A percentile compares a stretch with the other conserved stretches of the same genome.
Evolutionary conservation across 2,329 filamentous ascomycete genomes (phyloP).

Genomic region (Calonectria crousiana): DNA sequence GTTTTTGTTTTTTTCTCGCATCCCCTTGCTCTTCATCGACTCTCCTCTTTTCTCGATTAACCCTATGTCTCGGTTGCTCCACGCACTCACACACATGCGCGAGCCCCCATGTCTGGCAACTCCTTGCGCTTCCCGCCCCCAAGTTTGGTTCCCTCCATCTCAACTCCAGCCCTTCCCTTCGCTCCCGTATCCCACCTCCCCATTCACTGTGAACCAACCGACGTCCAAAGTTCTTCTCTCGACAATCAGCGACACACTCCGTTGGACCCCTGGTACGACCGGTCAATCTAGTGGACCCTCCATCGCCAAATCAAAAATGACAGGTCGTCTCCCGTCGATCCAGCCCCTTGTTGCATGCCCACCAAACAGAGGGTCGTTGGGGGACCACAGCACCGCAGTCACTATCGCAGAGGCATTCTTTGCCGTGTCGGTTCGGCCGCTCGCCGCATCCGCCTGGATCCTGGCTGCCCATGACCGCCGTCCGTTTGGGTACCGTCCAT

Average conservation of each 20-base stretch:
- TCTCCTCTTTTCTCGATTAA: conserved; percentile 16
- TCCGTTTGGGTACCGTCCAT: conserved; percentile 9
- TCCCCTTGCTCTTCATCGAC: background rate
- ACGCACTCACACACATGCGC: background rate
- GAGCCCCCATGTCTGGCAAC: conserved; percentile 4
- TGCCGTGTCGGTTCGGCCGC: conserved; percentile 3
- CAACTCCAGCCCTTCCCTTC: conserved; percentile 9
- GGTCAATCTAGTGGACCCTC: conserved; percentile 32
- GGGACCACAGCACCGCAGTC: conserved; percentile 17
- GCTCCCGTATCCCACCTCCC: conserved; percentile 1
- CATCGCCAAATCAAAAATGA: conserved; percentile 35
- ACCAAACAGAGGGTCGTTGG: conserved; percentile 17
- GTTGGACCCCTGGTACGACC: conserved; percentile 21
- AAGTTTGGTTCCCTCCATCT: conserved; percentile 12
- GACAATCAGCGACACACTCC: conserved; percentile 18
- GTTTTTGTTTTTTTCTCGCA: background rate
- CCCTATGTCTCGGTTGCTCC: conserved; percentile 9
- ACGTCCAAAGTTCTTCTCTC: conserved; percentile 17
- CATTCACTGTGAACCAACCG: conserved; percentile 20
- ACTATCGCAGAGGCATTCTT: conserved; percentile 10
- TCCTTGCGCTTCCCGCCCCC: conserved; percentile 23
- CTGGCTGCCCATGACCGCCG: background rate
- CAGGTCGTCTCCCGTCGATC: conserved; percentile 38
- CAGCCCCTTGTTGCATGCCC: conserved; percentile 31
- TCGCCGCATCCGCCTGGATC: conserved; percentile 18